Evolutionary conservation across 805 yeast species (phyloP), one percentile per base, ranked within the genome.

Genomic region (Zygosaccharomyces siamensis): DNA sequence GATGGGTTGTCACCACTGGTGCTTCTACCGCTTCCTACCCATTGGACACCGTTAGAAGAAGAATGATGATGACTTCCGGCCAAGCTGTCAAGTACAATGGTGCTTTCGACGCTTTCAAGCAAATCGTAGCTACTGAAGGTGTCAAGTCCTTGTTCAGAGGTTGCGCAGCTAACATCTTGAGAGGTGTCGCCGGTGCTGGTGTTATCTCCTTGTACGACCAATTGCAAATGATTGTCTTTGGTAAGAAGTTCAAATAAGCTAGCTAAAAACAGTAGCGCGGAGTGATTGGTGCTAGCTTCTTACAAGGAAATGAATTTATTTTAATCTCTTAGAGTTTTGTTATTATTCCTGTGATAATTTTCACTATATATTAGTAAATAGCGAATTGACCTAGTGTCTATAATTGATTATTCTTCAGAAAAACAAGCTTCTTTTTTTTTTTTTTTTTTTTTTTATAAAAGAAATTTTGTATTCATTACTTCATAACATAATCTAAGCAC

Each of bases 181-280:
- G 97, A 86, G 97, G 97, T 88, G 96, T 89, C 73, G 97, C 97
- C 76, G 96, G 96, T 84, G 97, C 97, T 72, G 96, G 96, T 87
- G 97, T 90, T 69, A 88, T 89, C 76, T 89, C 97, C 80, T 70
- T 90, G 82, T 89, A 90, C 81, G 97, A 90, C 77, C 96, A 89
- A 80, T 80, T 89, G 75, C 97, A 89, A 80, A 76, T 89, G 78
- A 83, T 89, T 82, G 52, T 90, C 67, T 89, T 89, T 77, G 97
- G 97, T 77, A 89, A 89, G 88, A 88, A 89, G 78, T 89, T 88
- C 83, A 76, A 83, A 78, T 79, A 76, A 72, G 36, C 53, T 24
- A 44, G 12, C 45, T 48, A 16, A 32, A 23, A 20, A 20, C 10
- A 11, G 12, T 28, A 3, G 26, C 18, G 23, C 10, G 14, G 14